Conservation (phyloP, 306 rosid genomes). For the Astragalus glycyphyllos region DNA sequence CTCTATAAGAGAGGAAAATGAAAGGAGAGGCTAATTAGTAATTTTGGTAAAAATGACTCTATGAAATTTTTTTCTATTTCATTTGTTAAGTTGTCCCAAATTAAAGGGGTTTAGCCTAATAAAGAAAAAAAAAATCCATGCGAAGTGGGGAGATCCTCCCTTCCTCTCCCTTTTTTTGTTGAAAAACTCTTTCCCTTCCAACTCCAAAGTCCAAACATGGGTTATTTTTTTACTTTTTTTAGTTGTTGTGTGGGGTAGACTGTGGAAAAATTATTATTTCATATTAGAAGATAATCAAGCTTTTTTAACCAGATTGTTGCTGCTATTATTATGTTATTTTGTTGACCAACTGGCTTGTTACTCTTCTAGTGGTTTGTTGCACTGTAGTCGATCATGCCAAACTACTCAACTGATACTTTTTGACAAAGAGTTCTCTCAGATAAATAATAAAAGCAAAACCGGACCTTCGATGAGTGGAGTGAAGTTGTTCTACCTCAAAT, state of each 20-base stretch:
- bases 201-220: not conserved
- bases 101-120: no score
- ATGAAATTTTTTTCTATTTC: no score
- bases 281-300: conserved; percentile 36
- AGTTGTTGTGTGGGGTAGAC: conserved; percentile 40
- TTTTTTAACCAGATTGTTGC: conserved; percentile 12
- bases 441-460: conserved; percentile 48
- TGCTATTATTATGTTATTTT: conserved; percentile 38
- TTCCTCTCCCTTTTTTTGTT: no score
- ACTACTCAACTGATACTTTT: conserved; percentile 49
- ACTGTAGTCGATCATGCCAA: conserved; percentile 46
- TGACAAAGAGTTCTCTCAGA: conserved; percentile 55
- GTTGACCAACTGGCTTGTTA: conserved; percentile 45
- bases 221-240: not conserved
- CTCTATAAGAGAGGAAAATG: no score
- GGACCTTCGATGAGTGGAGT: conserved; percentile 57
- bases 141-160: no score
- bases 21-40: no score
- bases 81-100: no score
- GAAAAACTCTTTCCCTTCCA: no score
- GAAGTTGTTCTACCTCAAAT: conserved; percentile 55
- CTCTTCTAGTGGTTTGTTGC: conserved; percentile 36
- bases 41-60: no score
- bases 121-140: no score
- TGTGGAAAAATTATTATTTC: conserved; percentile 39